phyloP scores from a whole-genome alignment of 2,329 filamentous ascomycete species.

The Pseudogymnoascus sp. region DNA sequence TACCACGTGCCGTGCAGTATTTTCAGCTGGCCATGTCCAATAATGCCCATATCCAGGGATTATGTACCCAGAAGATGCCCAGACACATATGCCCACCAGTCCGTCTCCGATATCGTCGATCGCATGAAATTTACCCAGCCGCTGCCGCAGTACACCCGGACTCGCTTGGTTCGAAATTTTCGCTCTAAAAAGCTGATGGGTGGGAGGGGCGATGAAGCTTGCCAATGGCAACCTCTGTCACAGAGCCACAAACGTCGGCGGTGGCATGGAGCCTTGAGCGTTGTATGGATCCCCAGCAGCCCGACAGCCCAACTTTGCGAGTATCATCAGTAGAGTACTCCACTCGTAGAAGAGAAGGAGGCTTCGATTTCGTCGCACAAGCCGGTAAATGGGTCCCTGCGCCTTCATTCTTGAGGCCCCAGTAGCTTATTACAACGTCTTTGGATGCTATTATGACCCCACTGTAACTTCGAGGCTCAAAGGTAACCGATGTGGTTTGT shows the following conservation, averaged over 20 bases:
- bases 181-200: constrained; percentile 4
- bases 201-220: constrained; percentile 7
- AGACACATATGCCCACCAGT: background rate
- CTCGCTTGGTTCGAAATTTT: constrained; percentile 3
- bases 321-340: constrained; percentile 8
- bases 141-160: background rate
- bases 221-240: background rate
- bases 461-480: background rate
- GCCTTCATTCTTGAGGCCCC: constrained; percentile 5
- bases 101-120: background rate
- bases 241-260: constrained; percentile 2
- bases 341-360: background rate
- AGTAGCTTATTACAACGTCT: constrained; percentile 9
- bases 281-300: background rate
- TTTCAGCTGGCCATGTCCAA: background rate
- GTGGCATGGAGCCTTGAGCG: constrained; percentile 1
- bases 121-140: background rate
- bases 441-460: background rate
- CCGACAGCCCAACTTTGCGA: background rate
- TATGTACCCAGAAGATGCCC: background rate
- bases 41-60: background rate
- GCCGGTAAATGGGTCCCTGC: constrained; percentile 8
- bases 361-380: constrained; percentile 8
- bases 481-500: background rate
- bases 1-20: background rate